Evolutionary conservation across 2,329 filamentous ascomycete genomes (phyloP).

Genomic region (Chalaropsis thielavioides): DNA sequence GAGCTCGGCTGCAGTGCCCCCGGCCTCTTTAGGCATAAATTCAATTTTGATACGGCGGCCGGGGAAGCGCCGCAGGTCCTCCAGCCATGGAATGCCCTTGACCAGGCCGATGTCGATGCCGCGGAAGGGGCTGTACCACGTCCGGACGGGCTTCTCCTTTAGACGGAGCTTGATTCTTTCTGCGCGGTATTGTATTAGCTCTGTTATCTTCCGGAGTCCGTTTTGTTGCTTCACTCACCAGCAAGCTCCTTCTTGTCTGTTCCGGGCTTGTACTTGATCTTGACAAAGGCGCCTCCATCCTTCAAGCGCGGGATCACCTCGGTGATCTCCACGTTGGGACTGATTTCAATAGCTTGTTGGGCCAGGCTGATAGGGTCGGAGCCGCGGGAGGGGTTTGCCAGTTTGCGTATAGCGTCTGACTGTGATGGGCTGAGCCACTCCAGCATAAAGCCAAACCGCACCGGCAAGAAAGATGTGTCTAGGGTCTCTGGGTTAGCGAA

Average conservation of each 20-base stretch:
- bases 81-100: slow-evolving; percentile 77
- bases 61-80: slow-evolving; percentile 76
- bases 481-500: neutral
- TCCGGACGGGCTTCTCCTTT: slow-evolving; percentile 55
- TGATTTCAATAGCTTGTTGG: slow-evolving; percentile 47
- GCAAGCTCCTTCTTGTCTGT: slow-evolving; percentile 31
- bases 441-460: slow-evolving; percentile 11
- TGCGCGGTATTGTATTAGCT: slow-evolving; percentile 18
- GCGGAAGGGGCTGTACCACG: slow-evolving; percentile 79
- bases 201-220: neutral
- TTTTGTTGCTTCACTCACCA: slow-evolving; percentile 22
- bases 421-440: slow-evolving; percentile 16
- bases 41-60: slow-evolving; percentile 65
- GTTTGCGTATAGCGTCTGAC: slow-evolving; percentile 24
- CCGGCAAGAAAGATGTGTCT: slow-evolving; percentile 16
- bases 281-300: slow-evolving; percentile 88
- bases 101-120: slow-evolving; percentile 59
- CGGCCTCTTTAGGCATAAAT: slow-evolving; percentile 52
- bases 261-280: slow-evolving; percentile 45
- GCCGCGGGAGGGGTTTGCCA: slow-evolving; percentile 36
- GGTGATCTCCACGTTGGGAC: slow-evolving; percentile 52
- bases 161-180: slow-evolving; percentile 48
- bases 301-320: slow-evolving; percentile 74
- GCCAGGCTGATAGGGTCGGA: slow-evolving; percentile 42
- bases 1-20: slow-evolving; percentile 48